phyloP scores from a whole-genome alignment of 768 basidiomycete genomes.

The Exsudoporus frostii region DNA sequence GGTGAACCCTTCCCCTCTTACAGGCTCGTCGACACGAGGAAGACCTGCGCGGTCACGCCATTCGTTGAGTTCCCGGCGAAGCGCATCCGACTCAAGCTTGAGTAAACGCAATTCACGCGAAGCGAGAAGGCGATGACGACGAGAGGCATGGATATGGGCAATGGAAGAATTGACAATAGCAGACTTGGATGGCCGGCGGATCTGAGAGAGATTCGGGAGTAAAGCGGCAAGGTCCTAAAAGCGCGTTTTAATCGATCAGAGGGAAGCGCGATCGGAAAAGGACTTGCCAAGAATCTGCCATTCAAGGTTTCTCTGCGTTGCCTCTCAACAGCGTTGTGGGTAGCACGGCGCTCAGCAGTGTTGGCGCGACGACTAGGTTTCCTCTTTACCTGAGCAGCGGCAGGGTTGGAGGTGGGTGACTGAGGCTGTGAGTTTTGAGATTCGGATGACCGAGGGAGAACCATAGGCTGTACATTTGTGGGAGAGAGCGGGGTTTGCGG shows the following conservation, averaged over 20 bases:
- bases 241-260: slow-evolving; percentile 14
- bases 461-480: slow-evolving; percentile 31
- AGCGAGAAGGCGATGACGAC: slow-evolving; percentile 77
- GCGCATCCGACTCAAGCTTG: slow-evolving; percentile 79
- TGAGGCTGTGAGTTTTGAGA: slow-evolving; percentile 19
- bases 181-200: slow-evolving; percentile 93
- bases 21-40: slow-evolving; percentile 68
- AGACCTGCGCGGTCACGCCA: slow-evolving; percentile 81
- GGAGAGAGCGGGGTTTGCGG: slow-evolving; percentile 51
- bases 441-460: slow-evolving; percentile 33
- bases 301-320: slow-evolving; percentile 92
- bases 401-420: slow-evolving; percentile 23
- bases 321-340: slow-evolving; percentile 96
- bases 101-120: slow-evolving; percentile 77
- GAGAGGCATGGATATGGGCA: slow-evolving; percentile 79
- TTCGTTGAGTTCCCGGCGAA: slow-evolving; percentile 89
- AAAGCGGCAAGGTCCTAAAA: slow-evolving; percentile 83
- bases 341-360: slow-evolving; percentile 93
- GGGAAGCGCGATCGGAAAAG: slow-evolving; percentile 9
- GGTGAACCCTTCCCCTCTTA: slow-evolving; percentile 66
- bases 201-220: slow-evolving; percentile 85
- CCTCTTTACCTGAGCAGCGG: slow-evolving; percentile 53
- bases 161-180: slow-evolving; percentile 97
- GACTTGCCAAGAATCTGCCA: slow-evolving; percentile 78
- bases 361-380: slow-evolving; percentile 89